Evolutionary conservation across 495 filamentous ascomycete genomes (phyloP).

Genomic region (Emericellopsis terricola): DNA sequence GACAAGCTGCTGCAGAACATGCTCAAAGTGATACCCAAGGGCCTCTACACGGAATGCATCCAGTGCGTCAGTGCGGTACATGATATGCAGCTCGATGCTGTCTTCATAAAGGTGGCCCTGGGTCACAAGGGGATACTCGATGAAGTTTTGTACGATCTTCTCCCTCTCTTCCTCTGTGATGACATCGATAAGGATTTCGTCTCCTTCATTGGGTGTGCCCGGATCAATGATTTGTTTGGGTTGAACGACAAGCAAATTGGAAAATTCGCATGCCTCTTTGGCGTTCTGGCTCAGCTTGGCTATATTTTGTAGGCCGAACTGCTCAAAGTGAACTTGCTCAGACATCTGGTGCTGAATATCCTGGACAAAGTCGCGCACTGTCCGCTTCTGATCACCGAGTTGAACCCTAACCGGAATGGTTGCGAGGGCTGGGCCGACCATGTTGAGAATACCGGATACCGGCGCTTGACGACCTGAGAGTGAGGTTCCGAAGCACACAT

Average conservation of each 20-base stretch:
- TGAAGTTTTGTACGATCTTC: too few relatives aligned
- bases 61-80: slow-evolving; percentile 5
- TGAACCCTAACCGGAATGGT: slow-evolving; percentile 34
- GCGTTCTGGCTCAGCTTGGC: slow-evolving; percentile 11
- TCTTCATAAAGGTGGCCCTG: slow-evolving; percentile 4
- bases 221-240: too few relatives aligned
- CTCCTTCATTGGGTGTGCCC: too few relatives aligned
- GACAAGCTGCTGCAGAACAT: slow-evolving; percentile 4
- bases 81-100: slow-evolving; percentile 4
- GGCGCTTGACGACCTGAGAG: too few relatives aligned
- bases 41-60: slow-evolving; percentile 4
- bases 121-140: too few relatives aligned
- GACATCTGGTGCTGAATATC: slow-evolving; percentile 14
- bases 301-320: slow-evolving; percentile 26
- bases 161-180: too few relatives aligned
- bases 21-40: slow-evolving; percentile 7
- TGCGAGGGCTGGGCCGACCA: slow-evolving; percentile 35
- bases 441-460: slow-evolving; percentile 24
- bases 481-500: slow-evolving; percentile 30
- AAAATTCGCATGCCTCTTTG: slow-evolving; percentile 14
- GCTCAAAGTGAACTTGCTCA: slow-evolving; percentile 23
- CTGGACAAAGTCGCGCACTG: slow-evolving; percentile 6
- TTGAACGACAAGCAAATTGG: not conserved
- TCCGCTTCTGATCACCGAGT: slow-evolving; percentile 2
- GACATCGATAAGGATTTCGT: too few relatives aligned